These are phyloP conservation scores for Plenodomus tracheiphilus DNA, from an alignment of 2,329 filamentous ascomycete genomes.

Conservation along the genomic window DNA sequence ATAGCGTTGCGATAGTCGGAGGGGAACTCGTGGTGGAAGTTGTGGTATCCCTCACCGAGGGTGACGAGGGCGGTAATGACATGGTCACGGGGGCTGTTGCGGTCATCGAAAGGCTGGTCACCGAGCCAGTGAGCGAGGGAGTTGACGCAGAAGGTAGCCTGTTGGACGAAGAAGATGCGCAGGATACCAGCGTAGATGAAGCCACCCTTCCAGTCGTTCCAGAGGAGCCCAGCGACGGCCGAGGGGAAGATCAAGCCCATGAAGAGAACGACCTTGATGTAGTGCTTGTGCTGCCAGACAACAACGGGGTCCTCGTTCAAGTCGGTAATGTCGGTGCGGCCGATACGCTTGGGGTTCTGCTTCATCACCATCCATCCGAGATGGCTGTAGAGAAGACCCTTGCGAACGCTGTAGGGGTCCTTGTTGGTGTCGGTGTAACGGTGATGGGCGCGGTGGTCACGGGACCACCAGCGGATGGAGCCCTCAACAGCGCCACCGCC, in stretches of 20 bases:
- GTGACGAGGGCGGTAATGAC: slow-evolving; percentile 49
- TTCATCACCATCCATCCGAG: slow-evolving; percentile 60
- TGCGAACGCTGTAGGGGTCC: slow-evolving; percentile 58
- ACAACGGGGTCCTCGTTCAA: slow-evolving; percentile 56
- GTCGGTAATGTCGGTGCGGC: slow-evolving; percentile 56
- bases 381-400: slow-evolving; percentile 56
- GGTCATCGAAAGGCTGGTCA: slow-evolving; percentile 51
- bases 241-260: slow-evolving; percentile 55
- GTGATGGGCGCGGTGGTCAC: slow-evolving; percentile 56
- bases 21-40: slow-evolving; percentile 52
- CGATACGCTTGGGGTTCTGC: slow-evolving; percentile 58
- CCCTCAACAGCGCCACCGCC: slow-evolving; percentile 55
- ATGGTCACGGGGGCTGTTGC: slow-evolving; percentile 49
- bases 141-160: slow-evolving; percentile 60
- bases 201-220: slow-evolving; percentile 55
- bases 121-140: slow-evolving; percentile 59
- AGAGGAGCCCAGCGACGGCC: slow-evolving; percentile 52
- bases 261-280: slow-evolving; percentile 52
- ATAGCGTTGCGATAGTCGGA: slow-evolving; percentile 51
- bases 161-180: slow-evolving; percentile 57
- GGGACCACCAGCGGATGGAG: slow-evolving; percentile 56
- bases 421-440: slow-evolving; percentile 58
- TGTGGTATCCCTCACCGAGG: slow-evolving; percentile 51
- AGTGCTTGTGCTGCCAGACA: slow-evolving; percentile 55
- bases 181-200: slow-evolving; percentile 57